A percentile compares a stretch with the other conserved stretches of the same genome.
phyloP scores from a whole-genome alignment of 164 flowering plant genomes.

The Aristolochia contorta region DNA sequence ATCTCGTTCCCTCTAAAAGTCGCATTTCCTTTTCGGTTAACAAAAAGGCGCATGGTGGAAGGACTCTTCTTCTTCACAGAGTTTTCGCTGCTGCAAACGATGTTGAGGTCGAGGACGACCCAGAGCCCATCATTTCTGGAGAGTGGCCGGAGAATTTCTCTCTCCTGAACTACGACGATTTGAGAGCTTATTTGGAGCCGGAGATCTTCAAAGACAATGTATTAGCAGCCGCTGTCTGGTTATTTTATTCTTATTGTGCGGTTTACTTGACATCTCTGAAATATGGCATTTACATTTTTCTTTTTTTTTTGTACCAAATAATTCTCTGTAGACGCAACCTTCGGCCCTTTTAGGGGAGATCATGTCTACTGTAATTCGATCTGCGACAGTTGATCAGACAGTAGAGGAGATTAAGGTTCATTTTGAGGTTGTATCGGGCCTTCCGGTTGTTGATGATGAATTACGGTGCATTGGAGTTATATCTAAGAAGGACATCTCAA shows the following conservation, averaged over 20 bases:
- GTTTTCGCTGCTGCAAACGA: constrained; percentile 9
- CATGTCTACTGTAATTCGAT: constrained; percentile 17
- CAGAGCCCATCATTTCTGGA: constrained; percentile 23
- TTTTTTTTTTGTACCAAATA: not conserved
- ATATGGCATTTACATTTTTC: not conserved
- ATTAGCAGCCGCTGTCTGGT: not conserved
- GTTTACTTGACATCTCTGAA: not conserved
- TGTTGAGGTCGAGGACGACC: constrained; percentile 7
- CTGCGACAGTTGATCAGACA: constrained; percentile 20
- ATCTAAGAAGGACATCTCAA: constrained; percentile 15
- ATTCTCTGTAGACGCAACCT: constrained; percentile 16
- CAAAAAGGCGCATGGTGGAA: not conserved
- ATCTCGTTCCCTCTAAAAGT: not conserved
- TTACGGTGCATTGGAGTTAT: constrained; percentile 16
- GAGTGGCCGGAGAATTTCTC: constrained; percentile 32
- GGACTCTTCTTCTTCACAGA: not conserved
- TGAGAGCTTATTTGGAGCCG: constrained; percentile 26
- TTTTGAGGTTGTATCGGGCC: constrained; percentile 23
- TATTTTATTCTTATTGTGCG: not conserved
- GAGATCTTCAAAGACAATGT: constrained; percentile 28
- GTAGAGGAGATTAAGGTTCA: constrained; percentile 20
- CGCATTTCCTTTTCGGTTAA: constrained; percentile 1
- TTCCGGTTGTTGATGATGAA: constrained; percentile 13
- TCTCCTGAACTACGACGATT: constrained; percentile 25
- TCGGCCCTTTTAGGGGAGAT: constrained; percentile 20